These are phyloP conservation scores for Clitopilus passeckerianus DNA, from an alignment of 768 basidiomycete species.

Conservation along the genomic window DNA sequence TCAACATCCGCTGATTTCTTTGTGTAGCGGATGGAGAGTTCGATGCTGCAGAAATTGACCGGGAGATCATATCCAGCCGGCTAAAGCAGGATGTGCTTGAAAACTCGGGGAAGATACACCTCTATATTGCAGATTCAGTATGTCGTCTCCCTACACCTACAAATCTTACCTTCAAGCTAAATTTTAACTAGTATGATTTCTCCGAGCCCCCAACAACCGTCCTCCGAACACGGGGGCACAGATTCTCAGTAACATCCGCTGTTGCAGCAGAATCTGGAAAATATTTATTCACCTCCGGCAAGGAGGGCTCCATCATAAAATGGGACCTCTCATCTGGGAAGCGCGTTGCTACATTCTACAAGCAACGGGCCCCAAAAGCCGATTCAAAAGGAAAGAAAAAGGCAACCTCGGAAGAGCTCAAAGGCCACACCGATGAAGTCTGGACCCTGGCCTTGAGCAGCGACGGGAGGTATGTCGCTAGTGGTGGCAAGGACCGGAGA, in stretches of 20 bases:
- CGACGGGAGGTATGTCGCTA: slow-evolving; percentile 82
- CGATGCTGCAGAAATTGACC: slow-evolving; percentile 95
- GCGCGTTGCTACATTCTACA: slow-evolving; percentile 54
- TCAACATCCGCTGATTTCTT: neutral
- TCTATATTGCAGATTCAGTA: slow-evolving; percentile 74
- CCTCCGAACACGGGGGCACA: slow-evolving; percentile 68
- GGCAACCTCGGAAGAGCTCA: slow-evolving; percentile 31
- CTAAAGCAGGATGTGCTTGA: slow-evolving; percentile 91
- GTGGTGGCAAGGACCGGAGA: slow-evolving; percentile 79
- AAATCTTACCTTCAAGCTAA: neutral
- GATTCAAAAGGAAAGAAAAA: slow-evolving; percentile 59
- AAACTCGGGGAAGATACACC: slow-evolving; percentile 82
- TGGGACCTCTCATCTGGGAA: slow-evolving; percentile 72
- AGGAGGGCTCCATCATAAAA: slow-evolving; percentile 87
- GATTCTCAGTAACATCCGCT: slow-evolving; percentile 78
- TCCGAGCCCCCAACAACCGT: slow-evolving; percentile 36
- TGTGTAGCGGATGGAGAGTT: slow-evolving; percentile 76
- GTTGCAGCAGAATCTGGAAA: slow-evolving; percentile 67
- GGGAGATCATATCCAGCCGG: slow-evolving; percentile 84
- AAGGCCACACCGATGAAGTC: slow-evolving; percentile 87
- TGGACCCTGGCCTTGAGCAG: slow-evolving; percentile 77
- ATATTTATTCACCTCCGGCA: slow-evolving; percentile 84
- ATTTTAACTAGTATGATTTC: slow-evolving; percentile 49
- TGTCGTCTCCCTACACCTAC: slow-evolving; percentile 16
- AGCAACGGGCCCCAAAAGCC: slow-evolving; percentile 42